Conservation (phyloP, 1,284 basidiomycete genomes). For the Meripilus lineatus region DNA sequence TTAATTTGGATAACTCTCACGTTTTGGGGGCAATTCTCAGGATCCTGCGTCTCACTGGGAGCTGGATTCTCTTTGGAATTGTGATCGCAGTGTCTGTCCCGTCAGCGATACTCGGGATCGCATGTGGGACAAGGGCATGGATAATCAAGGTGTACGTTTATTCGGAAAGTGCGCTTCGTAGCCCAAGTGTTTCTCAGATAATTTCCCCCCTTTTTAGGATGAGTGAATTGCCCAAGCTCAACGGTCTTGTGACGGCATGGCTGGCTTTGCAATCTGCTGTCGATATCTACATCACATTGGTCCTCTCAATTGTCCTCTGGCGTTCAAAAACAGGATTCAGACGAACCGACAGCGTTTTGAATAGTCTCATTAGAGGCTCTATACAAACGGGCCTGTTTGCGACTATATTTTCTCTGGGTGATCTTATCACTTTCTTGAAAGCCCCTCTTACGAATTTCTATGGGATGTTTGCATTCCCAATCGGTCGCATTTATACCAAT, state of each 20-base stretch:
- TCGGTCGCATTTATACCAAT: constrained; percentile 41
- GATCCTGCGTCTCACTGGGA: neutral
- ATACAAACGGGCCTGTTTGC: constrained; percentile 44
- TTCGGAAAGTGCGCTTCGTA: neutral
- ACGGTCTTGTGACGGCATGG: constrained; percentile 32
- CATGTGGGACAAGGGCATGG: constrained; percentile 32
- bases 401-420: constrained; percentile 38
- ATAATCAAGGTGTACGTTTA: constrained; percentile 32
- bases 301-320: constrained; percentile 30
- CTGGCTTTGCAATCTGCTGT: constrained; percentile 34
- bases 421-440: constrained; percentile 35
- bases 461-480: constrained; percentile 40
- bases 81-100: constrained; percentile 30
- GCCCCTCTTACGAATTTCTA: constrained; percentile 33
- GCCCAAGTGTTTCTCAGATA: too few species aligned
- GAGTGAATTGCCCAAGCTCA: constrained; percentile 19
- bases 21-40: constrained; percentile 1
- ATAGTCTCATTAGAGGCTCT: constrained; percentile 41
- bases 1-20: neutral
- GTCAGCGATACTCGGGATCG: constrained; percentile 34
- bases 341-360: constrained; percentile 40
- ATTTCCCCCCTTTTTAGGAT: constrained; percentile 19
- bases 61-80: constrained; percentile 23
- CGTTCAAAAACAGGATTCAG: constrained; percentile 40
- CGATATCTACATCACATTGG: constrained; percentile 37